phyloP scores from a whole-genome alignment of 1,284 basidiomycete genomes.

The Tylopilus orsonianus region DNA sequence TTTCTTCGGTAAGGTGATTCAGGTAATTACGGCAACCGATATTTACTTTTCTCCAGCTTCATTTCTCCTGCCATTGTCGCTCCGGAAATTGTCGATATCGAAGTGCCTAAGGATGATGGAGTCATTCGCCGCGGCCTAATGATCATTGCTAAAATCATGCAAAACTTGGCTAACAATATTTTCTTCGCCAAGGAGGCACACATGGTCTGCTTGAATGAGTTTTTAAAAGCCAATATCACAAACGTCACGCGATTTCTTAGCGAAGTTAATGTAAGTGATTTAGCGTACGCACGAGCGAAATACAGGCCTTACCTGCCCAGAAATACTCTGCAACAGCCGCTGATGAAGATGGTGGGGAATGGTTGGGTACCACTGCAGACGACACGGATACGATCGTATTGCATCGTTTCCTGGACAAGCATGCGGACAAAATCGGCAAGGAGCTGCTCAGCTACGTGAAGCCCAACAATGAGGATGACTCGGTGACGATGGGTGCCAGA shows the following conservation, averaged over 20 bases:
- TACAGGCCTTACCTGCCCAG: slow-evolving; percentile 35
- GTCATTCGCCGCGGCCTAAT: slow-evolving; percentile 76
- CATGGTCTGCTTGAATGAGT: slow-evolving; percentile 80
- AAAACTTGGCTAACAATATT: slow-evolving; percentile 91
- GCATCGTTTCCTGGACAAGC: slow-evolving; percentile 80
- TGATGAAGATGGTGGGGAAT: slow-evolving; percentile 65
- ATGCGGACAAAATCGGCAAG: slow-evolving; percentile 83
- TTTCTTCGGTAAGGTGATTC: slow-evolving; percentile 65
- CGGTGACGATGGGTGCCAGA: slow-evolving; percentile 62
- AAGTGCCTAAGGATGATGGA: slow-evolving; percentile 63
- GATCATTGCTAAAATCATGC: slow-evolving; percentile 87
- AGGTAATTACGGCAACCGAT: background rate
- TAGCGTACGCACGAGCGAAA: background rate
- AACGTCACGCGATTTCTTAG: slow-evolving; percentile 82
- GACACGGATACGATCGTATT: slow-evolving; percentile 80
- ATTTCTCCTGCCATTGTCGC: slow-evolving; percentile 86
- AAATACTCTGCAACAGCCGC: slow-evolving; percentile 50
- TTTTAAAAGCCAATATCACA: slow-evolving; percentile 75
- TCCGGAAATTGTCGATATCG: slow-evolving; percentile 82
- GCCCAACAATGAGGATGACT: slow-evolving; percentile 57
- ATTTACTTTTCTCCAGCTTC: slow-evolving; percentile 47
- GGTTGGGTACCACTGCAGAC: slow-evolving; percentile 73
- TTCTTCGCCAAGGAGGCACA: slow-evolving; percentile 87
- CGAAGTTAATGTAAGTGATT: slow-evolving; percentile 66
- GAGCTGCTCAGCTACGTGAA: slow-evolving; percentile 75